Evolutionary conservation across 2,329 filamentous ascomycete genomes (phyloP), one percentile per base, ranked within the genome.

Genomic region (Hypoxylon sp.): DNA sequence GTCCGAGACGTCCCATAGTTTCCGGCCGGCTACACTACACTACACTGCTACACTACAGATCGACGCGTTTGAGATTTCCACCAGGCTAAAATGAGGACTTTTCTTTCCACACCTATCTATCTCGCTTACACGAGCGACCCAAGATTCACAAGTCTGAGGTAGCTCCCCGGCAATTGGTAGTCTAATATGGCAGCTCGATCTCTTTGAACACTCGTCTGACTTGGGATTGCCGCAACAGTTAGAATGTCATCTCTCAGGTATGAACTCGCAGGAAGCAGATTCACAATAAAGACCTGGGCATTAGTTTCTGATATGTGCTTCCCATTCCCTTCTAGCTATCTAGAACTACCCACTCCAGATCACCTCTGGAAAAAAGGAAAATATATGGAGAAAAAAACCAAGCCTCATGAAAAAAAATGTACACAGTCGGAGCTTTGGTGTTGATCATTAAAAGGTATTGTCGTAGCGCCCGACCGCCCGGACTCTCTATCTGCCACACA

Each of bases 291-390:
- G 30, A 12, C 16, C 22, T 33, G 16, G 30, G 26, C 24, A 44
- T 52, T 48, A 56, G 44, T 60, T 67, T 61, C 51, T 63, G 51
- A 58, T 66, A 69, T 58, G 60, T 69, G 66, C 60, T 44, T 69
- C 56, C 56, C 60, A 69, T 69, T 69, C 55, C 65, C 66, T 66
- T 69, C 63, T 64, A 66, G 63, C 66, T 66, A 64, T 64, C 49
- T 66, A 50, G 63, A n/a, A 45, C 66, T 33, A 55, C 62, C 66
- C 66, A 68, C 63, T 64, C 62, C 66, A 57, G 40, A 42, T 64
- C 66, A 66, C 63, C 58, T 63, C 55, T 14, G 16, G 40, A 58
- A 55, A 56, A 62, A 61, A 57, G 42, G 33, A 59, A 61, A 50
- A 61, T 57, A 28, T 48, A 36, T 46, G 11, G n/a, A 11, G 56